These are phyloP conservation scores for Aureobasidium mangrovei DNA, from an alignment of 2,329 filamentous ascomycete genomes.

Conservation along the genomic window DNA sequence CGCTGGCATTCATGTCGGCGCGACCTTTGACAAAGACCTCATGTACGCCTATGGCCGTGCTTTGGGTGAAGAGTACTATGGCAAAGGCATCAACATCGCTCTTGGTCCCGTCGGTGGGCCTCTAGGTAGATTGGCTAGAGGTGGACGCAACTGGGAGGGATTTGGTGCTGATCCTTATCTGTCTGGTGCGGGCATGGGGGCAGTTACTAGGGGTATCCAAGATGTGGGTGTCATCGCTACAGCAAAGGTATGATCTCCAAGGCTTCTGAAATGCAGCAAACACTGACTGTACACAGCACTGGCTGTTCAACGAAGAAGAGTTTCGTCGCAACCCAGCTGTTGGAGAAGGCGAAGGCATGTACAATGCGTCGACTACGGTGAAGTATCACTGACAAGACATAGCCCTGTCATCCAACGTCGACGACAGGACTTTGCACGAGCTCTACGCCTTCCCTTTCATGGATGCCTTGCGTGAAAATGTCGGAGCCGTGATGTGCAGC, in stretches of 20 bases:
- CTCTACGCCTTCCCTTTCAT: slow-evolving; percentile 27
- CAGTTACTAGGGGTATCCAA: slow-evolving; percentile 50
- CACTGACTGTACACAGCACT: slow-evolving; percentile 33
- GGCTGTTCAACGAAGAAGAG: slow-evolving; percentile 17
- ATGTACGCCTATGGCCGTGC: slow-evolving; percentile 44
- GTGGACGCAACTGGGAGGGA: slow-evolving; percentile 67
- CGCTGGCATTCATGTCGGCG: slow-evolving; percentile 55
- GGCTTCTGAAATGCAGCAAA: no score
- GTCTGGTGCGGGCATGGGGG: slow-evolving; percentile 42
- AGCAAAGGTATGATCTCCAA: slow-evolving; percentile 26
- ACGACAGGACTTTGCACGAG: slow-evolving; percentile 22
- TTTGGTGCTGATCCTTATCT: slow-evolving; percentile 65
- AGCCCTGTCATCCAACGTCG: slow-evolving; percentile 23
- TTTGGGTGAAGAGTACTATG: slow-evolving; percentile 38
- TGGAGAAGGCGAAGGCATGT: slow-evolving; percentile 21
- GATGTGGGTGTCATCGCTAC: slow-evolving; percentile 46
- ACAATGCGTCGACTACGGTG: not conserved
- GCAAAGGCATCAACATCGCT: slow-evolving; percentile 24
- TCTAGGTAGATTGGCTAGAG: slow-evolving; percentile 61
- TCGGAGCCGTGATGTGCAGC: slow-evolving; percentile 27
- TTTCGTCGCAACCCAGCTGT: slow-evolving; percentile 15
- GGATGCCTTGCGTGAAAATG: slow-evolving; percentile 23
- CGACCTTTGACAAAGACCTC: slow-evolving; percentile 46
- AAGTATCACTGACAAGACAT: not conserved
- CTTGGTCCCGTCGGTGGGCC: slow-evolving; percentile 49